Percentiles rank a stretch among this genome's conserved stretches.
Conservation (phyloP, 176 grass and related monocot species). For the Raddia distichophylla region DNA sequence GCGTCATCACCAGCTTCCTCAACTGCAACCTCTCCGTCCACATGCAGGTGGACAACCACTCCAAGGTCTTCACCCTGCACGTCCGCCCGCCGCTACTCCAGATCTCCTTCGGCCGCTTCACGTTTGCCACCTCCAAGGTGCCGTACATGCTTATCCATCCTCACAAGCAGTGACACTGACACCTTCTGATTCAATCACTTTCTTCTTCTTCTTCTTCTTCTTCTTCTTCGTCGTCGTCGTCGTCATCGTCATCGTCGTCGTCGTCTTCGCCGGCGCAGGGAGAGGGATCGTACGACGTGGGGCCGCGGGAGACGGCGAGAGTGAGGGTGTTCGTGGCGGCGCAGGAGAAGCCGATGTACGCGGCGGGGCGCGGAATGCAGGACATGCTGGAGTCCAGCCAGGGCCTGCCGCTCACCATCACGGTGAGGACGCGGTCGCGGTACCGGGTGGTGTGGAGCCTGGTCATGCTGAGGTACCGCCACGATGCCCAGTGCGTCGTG, state of each 20-base stretch:
- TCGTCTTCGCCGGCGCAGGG: slow-evolving; percentile 26
- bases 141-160: neutral
- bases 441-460: slow-evolving; percentile 68
- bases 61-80: slow-evolving; percentile 75
- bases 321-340: slow-evolving; percentile 53
- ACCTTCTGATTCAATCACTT: neutral
- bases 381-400: slow-evolving; percentile 65
- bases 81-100: slow-evolving; percentile 52
- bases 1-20: slow-evolving; percentile 81
- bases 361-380: slow-evolving; percentile 75
- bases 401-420: slow-evolving; percentile 63
- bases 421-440: slow-evolving; percentile 45
- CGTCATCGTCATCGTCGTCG: too few relatives aligned
- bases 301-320: slow-evolving; percentile 7
- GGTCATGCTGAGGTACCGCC: slow-evolving; percentile 56
- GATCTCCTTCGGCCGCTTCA: slow-evolving; percentile 66
- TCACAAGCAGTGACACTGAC: neutral
- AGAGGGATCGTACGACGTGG: slow-evolving; percentile 49
- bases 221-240: too few relatives aligned
- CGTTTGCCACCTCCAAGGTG: slow-evolving; percentile 58
- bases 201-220: too few relatives aligned
- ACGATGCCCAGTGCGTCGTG: slow-evolving; percentile 61
- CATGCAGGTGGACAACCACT: slow-evolving; percentile 82
- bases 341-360: slow-evolving; percentile 91
- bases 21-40: slow-evolving; percentile 83